Evolutionary conservation across 169 alveolate genomes (phyloP).

Genomic region (Neospora caninum): DNA sequence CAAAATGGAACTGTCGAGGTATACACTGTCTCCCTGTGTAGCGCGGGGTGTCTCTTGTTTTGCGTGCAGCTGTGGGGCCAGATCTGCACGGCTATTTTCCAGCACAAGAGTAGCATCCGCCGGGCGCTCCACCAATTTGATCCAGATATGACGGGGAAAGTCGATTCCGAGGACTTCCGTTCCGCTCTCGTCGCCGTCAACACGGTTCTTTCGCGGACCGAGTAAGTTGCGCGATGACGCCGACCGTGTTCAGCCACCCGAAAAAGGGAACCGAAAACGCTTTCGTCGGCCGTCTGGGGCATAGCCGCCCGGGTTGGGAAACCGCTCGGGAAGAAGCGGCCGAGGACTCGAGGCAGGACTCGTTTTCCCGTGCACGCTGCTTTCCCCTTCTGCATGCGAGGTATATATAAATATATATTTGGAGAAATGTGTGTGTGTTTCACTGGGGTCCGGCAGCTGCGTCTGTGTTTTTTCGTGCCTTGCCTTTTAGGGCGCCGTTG

Average conservation of each 20-base stretch:
- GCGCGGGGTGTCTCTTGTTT: neutral
- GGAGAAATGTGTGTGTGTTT: neutral
- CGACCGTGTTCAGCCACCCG: neutral
- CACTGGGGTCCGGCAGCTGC: neutral
- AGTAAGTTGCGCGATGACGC: slow-evolving; percentile 11
- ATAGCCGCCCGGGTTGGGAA: too few relatives aligned
- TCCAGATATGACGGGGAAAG: slow-evolving; percentile 72
- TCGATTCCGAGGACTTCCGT: slow-evolving; percentile 71
- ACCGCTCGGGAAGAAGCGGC: too few relatives aligned
- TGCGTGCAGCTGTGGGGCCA: slow-evolving; percentile 76
- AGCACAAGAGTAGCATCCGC: slow-evolving; percentile 70
- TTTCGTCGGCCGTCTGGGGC: too few relatives aligned
- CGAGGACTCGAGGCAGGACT: too few relatives aligned
- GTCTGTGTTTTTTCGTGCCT: neutral
- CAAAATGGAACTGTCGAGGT: too few relatives aligned
- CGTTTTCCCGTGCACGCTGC: too few relatives aligned
- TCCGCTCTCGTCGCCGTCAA: slow-evolving; percentile 71
- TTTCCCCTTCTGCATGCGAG: too few relatives aligned
- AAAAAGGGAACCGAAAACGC: neutral
- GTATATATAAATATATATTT: too few relatives aligned
- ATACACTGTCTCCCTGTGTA: neutral
- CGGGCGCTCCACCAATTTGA: slow-evolving; percentile 75
- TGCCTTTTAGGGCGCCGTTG: slow-evolving; percentile 71
- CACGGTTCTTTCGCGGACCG: slow-evolving; percentile 64
- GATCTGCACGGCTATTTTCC: slow-evolving; percentile 76